Percentiles rank a stretch among this genome's conserved stretches.
These are phyloP conservation scores for Aspergillus quadrilineatus DNA, from an alignment of 2,329 filamentous ascomycete genomes.

Conservation along the genomic window DNA sequence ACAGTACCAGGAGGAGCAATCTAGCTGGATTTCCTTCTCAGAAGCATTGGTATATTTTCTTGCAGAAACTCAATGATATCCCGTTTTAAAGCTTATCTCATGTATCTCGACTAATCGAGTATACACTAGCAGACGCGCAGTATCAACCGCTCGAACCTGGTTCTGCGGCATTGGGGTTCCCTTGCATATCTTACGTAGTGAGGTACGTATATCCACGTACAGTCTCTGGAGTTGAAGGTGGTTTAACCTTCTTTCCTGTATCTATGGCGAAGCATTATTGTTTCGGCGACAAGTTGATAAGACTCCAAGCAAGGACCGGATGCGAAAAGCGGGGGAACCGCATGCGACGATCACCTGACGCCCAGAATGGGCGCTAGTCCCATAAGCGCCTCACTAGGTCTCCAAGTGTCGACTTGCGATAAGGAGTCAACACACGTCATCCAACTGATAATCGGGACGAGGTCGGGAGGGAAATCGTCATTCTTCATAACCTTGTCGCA, in stretches of 20 bases:
- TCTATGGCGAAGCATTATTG: background rate
- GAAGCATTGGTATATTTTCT: slow-evolving; percentile 3
- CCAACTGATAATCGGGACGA: background rate
- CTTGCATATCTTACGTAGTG: slow-evolving; percentile 4
- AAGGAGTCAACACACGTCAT: slow-evolving; percentile 21
- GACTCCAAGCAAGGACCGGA: no score
- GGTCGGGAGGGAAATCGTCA: background rate
- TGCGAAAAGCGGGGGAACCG: slow-evolving; percentile 15
- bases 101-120: background rate
- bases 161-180: background rate
- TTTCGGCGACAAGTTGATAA: background rate
- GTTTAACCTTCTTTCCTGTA: background rate
- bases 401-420: slow-evolving; percentile 8
- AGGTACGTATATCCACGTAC: slow-evolving; percentile 1
- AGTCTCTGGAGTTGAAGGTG: background rate
- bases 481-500: background rate
- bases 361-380: slow-evolving; percentile 3
- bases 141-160: background rate
- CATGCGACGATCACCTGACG: slow-evolving; percentile 28
- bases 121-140: background rate
- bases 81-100: background rate
- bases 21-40: background rate
- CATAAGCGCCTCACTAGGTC: slow-evolving; percentile 14
- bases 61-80: slow-evolving; percentile 10
- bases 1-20: slow-evolving; percentile 1